Base-by-base conservation (phyloP, 176 grass and related monocot species). In the Zoysia japonica region DNA sequence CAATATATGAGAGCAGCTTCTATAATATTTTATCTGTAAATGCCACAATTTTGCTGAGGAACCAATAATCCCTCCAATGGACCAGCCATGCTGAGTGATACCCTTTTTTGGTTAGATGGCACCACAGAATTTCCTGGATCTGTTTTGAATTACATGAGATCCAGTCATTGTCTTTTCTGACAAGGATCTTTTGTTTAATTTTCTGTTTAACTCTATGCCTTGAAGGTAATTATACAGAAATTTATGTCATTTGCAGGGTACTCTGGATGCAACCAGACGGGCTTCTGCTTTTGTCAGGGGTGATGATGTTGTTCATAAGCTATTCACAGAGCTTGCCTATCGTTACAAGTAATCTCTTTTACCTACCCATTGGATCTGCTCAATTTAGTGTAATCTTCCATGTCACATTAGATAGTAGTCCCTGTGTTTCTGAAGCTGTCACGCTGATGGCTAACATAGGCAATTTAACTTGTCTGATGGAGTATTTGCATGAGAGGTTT, bases 301-400 rank as follows among this genome's bases (percentile, higher is more conserved):
- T 43, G 95, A 98, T 66, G 92, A 98, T 89, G 86, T 98, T 81
- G 80, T 94, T 61, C 95, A 97, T 83, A 97, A 97, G 70, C 41
- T 97, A 47, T 97, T 98, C 57, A 98, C 95, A 12, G 95, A 94
- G 85, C 89, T 98, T 9, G 90, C 95, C 68, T 89, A 94, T 72
- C 85, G 90, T 59, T 98, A 94, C 61, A 94, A 92, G 92, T 94
- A 91, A 83, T 79, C n/a, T 8, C 38, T 51, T 57, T 59, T 70
- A 16, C 39, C 28, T 46, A 55, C 17, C 15, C 7, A 49, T 84
- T 1, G 11, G 16, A 84, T 80, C 4, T 41, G 43, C 6, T 65
- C 1, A 35, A 65, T 59, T 69, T 61, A 15, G 19, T 12, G 19
- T 11, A 28, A 3, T 61, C 57, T 35, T 7, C 8, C 7, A 61